Base-by-base conservation (phyloP, 108 stramenopile species). In the Skeletonema grethae region DNA sequence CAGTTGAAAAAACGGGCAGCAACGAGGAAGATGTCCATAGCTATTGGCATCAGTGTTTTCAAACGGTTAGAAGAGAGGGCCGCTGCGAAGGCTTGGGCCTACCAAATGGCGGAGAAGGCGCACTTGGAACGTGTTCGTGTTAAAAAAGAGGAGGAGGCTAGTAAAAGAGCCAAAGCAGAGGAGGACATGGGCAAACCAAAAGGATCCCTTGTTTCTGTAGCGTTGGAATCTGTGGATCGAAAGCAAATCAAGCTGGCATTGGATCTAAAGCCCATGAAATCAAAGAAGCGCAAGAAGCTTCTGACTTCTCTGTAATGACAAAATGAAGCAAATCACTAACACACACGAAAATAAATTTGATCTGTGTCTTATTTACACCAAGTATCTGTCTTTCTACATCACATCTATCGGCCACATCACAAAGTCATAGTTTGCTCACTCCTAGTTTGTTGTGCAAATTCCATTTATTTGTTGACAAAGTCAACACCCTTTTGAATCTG, bases 401-500 rank as follows among this genome's bases (percentile, higher is more conserved):
- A 53, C 50, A 53, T 53, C 50, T 22, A 53, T 53, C 50, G 50
- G 9, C 50, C 22, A 53, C 50, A 53, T 4, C 50, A 24, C 22
- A 61, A 55, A 56, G 55, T 18, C 57, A 60, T 11, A 58, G 36
- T 31, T 46, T 39, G n/a, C 36, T 48, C 16, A 20, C 6, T 48
- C 1, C 1, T 28, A 34, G 32, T 34, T 34, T 34, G 31, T 31
- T 3, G 3, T 34, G 25, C 25, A 28, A 1, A 34, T 7, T 34
- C 32, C 18, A n/a, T 18, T 82, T 87, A 90, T 18, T 88, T 84
- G 58, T 90, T 90, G 71, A 86, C 98, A 84, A 98, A 99, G 61
- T 94, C 95, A 55, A 95, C 75, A 39, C 99, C 99, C 91, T 98
- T 98, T 69, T 98, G 85, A 70, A 98, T 97, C 86, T 98, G 97